phyloP scores from a whole-genome alignment of 2,329 filamentous ascomycete genomes.

The Exserohilum rostratum region DNA sequence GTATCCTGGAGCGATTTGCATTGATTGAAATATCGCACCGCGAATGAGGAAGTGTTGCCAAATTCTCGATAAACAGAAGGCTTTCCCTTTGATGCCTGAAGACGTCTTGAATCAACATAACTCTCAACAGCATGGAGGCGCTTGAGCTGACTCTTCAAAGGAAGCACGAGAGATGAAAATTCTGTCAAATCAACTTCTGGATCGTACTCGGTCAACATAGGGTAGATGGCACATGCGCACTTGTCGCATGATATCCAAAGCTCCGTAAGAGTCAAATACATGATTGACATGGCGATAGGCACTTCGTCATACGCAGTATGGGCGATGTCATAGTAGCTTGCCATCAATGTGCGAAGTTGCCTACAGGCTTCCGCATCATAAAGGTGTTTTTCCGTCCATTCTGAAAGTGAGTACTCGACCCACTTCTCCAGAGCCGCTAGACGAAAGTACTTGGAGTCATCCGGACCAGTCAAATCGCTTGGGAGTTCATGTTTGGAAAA shows the following conservation, averaged over 20 bases:
- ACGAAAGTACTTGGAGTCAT: slow-evolving; percentile 33
- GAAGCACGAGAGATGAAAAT: slow-evolving; percentile 56
- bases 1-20: slow-evolving; percentile 51
- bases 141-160: slow-evolving; percentile 53
- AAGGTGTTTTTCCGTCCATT: slow-evolving; percentile 48
- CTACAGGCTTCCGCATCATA: slow-evolving; percentile 33
- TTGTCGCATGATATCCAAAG: slow-evolving; percentile 66
- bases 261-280: slow-evolving; percentile 63
- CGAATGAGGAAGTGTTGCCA: slow-evolving; percentile 50
- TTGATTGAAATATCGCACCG: slow-evolving; percentile 56
- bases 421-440: slow-evolving; percentile 60
- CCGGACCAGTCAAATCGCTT: background rate
- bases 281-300: slow-evolving; percentile 58
- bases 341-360: slow-evolving; percentile 18
- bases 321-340: slow-evolving; percentile 23
- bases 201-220: slow-evolving; percentile 56
- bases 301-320: slow-evolving; percentile 44
- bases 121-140: slow-evolving; percentile 55
- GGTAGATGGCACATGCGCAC: slow-evolving; percentile 47
- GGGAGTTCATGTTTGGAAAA: slow-evolving; percentile 19
- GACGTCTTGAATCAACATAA: slow-evolving; percentile 52
- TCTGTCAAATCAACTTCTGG: slow-evolving; percentile 51
- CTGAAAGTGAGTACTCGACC: slow-evolving; percentile 51
- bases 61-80: slow-evolving; percentile 50
- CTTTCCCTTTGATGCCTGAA: slow-evolving; percentile 13